Evolutionary conservation across 352 stramenopile genomes (phyloP).

Genomic region (Phytophthora crassamura): DNA sequence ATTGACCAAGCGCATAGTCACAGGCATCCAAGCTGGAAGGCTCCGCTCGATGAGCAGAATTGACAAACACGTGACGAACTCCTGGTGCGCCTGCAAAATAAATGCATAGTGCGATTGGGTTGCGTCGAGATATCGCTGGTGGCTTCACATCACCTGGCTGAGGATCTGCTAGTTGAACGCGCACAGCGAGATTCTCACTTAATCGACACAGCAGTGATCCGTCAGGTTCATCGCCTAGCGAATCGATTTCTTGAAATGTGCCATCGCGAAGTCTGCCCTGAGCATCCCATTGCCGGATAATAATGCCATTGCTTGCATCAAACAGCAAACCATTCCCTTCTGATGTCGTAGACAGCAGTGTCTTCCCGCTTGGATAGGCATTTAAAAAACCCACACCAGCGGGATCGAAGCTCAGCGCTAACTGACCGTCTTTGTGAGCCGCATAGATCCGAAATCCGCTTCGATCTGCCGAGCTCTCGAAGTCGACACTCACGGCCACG

Average conservation of each 20-base stretch:
- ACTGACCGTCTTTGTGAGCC: constrained; percentile 68
- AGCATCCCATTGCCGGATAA: constrained; percentile 65
- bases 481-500: constrained; percentile 76
- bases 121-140: not conserved
- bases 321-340: constrained; percentile 67
- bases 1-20: constrained; percentile 54
- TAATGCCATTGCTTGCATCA: constrained; percentile 47
- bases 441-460: constrained; percentile 74
- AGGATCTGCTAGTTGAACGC: constrained; percentile 32
- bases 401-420: constrained; percentile 74
- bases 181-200: constrained; percentile 57
- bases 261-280: constrained; percentile 54
- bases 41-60: constrained; percentile 49
- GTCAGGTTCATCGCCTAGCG: constrained; percentile 46
- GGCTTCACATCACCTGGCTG: not conserved
- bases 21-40: constrained; percentile 28
- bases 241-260: constrained; percentile 33
- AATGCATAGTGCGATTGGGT: constrained; percentile 50
- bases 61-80: constrained; percentile 58
- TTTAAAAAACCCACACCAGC: constrained; percentile 80
- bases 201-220: constrained; percentile 56
- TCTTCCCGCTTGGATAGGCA: constrained; percentile 76
- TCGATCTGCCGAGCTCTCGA: constrained; percentile 37
- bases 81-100: constrained; percentile 49
- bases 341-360: constrained; percentile 77